Evolutionary conservation across 2,329 filamentous ascomycete species (phyloP).

Genomic region (Ophiosphaerella korrae): DNA sequence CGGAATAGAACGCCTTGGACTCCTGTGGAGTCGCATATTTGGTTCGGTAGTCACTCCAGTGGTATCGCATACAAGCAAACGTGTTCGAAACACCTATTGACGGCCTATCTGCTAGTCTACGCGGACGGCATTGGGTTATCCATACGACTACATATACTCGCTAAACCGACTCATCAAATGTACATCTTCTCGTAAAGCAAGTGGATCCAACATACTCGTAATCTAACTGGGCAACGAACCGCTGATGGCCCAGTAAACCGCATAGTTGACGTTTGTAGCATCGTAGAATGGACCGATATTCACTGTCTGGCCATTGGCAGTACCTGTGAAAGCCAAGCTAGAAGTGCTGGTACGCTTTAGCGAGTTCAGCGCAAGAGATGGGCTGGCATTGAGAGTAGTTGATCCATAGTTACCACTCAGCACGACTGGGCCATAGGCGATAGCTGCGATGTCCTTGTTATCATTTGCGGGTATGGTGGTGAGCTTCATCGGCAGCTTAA

Average conservation of each 20-base stretch:
- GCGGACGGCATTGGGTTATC: no score
- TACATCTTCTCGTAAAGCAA: no score
- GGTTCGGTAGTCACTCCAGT: no score
- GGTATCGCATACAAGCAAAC: no score
- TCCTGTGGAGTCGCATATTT: no score
- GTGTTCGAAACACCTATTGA: no score
- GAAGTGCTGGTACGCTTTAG: constrained; percentile 14
- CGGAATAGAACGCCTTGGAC: no score
- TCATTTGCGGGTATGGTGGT: constrained; percentile 56
- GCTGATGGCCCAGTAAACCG: constrained; percentile 29
- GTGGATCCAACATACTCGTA: neutral
- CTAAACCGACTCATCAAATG: no score
- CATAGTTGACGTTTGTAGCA: constrained; percentile 33
- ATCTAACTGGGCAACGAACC: constrained; percentile 8
- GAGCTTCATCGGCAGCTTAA: constrained; percentile 55
- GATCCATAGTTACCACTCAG: constrained; percentile 54
- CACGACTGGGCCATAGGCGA: constrained; percentile 56
- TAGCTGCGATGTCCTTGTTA: constrained; percentile 49
- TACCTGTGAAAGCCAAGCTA: constrained; percentile 22
- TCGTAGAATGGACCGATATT: constrained; percentile 30
- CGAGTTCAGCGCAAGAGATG: constrained; percentile 20
- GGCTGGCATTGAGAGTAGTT: constrained; percentile 10
- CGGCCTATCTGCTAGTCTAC: no score
- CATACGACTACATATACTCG: no score
- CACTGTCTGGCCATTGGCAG: constrained; percentile 20